Evolutionary conservation across 306 rosid genomes (phyloP).

Genomic region (Bauhinia variegata): DNA sequence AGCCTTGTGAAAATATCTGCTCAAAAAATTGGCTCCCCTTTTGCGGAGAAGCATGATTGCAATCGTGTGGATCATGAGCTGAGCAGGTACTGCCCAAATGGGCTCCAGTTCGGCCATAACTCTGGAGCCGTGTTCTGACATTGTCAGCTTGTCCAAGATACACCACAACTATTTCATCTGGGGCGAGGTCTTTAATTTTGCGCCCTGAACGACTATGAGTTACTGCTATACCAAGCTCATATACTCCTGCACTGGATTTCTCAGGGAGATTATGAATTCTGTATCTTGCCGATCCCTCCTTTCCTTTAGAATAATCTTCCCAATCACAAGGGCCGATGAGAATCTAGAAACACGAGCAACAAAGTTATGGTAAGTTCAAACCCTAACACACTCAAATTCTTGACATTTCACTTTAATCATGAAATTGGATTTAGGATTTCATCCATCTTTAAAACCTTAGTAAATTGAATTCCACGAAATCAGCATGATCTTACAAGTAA

Average conservation of each 20-base stretch:
- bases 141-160: conserved; percentile 80
- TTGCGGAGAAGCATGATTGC: conserved; percentile 30
- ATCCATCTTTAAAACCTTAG: no score
- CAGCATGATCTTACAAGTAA: no score
- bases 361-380: not conserved
- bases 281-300: conserved; percentile 71
- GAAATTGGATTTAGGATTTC: no score
- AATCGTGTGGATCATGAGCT: conserved; percentile 12
- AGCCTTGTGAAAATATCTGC: conserved; percentile 58
- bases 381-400: not conserved
- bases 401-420: not conserved
- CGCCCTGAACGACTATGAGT: conserved; percentile 51
- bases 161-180: conserved; percentile 50
- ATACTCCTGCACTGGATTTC: conserved; percentile 62
- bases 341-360: conserved; percentile 51
- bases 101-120: conserved; percentile 75
- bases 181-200: conserved; percentile 48
- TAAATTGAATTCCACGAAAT: no score
- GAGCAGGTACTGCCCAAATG: conserved; percentile 54
- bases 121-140: conserved; percentile 71
- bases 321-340: conserved; percentile 83
- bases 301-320: conserved; percentile 67
- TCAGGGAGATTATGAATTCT: conserved; percentile 72
- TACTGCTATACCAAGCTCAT: conserved; percentile 74
- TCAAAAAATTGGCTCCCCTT: conserved; percentile 63